Conservation (phyloP, 2,329 filamentous ascomycete genomes). For the Fusarium virguliforme region DNA sequence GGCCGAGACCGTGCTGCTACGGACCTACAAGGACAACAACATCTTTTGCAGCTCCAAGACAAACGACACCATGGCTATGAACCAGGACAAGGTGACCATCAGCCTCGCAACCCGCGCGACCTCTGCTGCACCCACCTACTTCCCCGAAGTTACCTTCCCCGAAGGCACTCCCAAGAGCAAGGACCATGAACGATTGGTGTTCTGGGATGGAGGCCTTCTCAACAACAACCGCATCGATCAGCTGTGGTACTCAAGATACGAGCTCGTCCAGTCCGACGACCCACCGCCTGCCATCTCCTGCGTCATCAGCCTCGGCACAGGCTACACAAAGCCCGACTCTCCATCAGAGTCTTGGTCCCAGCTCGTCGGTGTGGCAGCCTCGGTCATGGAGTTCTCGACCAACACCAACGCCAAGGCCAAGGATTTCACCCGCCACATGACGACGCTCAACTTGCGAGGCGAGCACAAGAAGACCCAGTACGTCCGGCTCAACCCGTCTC, state of each 20-base stretch:
- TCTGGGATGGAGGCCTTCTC: constrained; percentile 42
- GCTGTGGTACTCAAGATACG: constrained; percentile 42
- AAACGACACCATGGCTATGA: constrained; percentile 21
- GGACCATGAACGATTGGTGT: constrained; percentile 10
- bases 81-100: constrained; percentile 39
- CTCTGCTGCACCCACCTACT: constrained; percentile 41
- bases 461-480: constrained; percentile 35
- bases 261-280: constrained; percentile 25
- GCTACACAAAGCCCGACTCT: constrained; percentile 24
- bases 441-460: background rate
- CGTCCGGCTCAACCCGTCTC: constrained; percentile 22
- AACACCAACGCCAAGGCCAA: constrained; percentile 45
- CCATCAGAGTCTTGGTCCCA: constrained; percentile 32
- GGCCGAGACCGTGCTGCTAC: constrained; percentile 37
- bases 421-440: constrained; percentile 41
- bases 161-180: constrained; percentile 19
- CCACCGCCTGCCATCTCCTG: constrained; percentile 24
- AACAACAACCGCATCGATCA: constrained; percentile 46
- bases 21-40: constrained; percentile 30
- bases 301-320: constrained; percentile 38
- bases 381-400: constrained; percentile 43
- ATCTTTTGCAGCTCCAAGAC: constrained; percentile 32
- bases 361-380: constrained; percentile 25
- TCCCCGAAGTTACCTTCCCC: constrained; percentile 34
- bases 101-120: constrained; percentile 40